Evolutionary conservation across 2,329 filamentous ascomycete species (phyloP).

Genomic region (Fusarium buxicola): DNA sequence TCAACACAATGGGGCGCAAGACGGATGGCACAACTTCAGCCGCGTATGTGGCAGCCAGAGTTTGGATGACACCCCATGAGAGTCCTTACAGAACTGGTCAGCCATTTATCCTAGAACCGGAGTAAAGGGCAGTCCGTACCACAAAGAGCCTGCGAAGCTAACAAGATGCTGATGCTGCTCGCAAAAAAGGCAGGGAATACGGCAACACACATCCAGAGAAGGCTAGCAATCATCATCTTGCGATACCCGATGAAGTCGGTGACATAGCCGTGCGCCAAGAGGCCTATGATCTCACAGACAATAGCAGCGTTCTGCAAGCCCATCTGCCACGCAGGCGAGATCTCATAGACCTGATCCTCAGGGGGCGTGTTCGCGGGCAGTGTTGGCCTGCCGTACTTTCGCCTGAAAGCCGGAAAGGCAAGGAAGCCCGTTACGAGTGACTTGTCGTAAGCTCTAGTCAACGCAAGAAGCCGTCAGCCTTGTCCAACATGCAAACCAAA

Average conservation of each 20-base stretch:
- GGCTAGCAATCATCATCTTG: constrained; percentile 53
- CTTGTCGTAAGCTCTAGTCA: constrained; percentile 40
- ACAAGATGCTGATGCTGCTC: constrained; percentile 47
- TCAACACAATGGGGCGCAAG: constrained; percentile 51
- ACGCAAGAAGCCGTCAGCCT: too few species aligned
- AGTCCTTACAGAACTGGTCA: constrained; percentile 36
- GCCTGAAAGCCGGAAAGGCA: constrained; percentile 40
- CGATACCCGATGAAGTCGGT: constrained; percentile 53
- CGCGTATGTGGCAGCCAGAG: constrained; percentile 54
- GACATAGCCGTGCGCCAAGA: constrained; percentile 56
- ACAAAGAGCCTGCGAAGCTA: constrained; percentile 51
- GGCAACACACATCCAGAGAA: constrained; percentile 51
- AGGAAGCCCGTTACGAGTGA: constrained; percentile 38
- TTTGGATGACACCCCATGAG: constrained; percentile 52
- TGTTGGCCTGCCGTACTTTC: constrained; percentile 31
- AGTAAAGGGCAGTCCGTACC: constrained; percentile 10
- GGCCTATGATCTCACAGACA: constrained; percentile 49
- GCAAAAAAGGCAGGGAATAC: constrained; percentile 56
- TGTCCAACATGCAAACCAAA: too few species aligned
- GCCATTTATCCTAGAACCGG: background rate
- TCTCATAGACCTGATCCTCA: constrained; percentile 50
- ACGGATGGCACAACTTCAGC: constrained; percentile 53
- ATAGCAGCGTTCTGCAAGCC: constrained; percentile 39
- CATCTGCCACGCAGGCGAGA: constrained; percentile 47
- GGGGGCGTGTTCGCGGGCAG: constrained; percentile 8